Evolutionary conservation across 805 yeast species (phyloP), one percentile per base, ranked within the genome.

Genomic region (Suhomyces kilbournensis): DNA sequence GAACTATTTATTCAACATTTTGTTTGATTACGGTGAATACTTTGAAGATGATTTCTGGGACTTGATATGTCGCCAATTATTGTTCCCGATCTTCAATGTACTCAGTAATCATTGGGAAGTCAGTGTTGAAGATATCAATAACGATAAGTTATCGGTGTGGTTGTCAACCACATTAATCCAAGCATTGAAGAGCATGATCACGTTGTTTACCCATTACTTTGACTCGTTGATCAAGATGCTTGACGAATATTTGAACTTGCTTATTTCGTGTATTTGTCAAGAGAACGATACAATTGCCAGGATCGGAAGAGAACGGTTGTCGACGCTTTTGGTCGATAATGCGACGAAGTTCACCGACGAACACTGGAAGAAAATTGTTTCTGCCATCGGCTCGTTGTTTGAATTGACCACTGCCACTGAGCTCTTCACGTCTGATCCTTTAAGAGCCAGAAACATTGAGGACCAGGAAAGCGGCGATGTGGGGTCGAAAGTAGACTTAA

Each of bases 241-340:
- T 48, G 88, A 84, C 54, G 94, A 90, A 1, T 90, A 88, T 66
- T 76, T 96, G 68, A 83, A 83, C 17, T 76, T 96, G 48, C 70
- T 94, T 52, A 84, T 85, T 1, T 85, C 93, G 5, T 94, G 99
- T 70, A 90, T 94, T 48, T 90, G 97, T 61, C 99, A 94, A 68
- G 97, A 92, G 61, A 93, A 94, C 66, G 99, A 94, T 63, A 92
- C 98, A 0, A 91, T 96, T 61, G 96, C 97, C 0, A 80, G 96
- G 61, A 93, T 93, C 58, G 99, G 99, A 32, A 81, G 96, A 62
- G 83, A 93, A 7, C 92, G 99, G 66, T 77, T 94, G 53, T 86
- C 88, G 59, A 88, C 85, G 57, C 75, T 94, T 55, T 79, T 94
- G 52, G 70, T 85, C n/a, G 87, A 87, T 56, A 96, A 94, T 64